Evolutionary conservation across 1,284 basidiomycete species (phyloP), one percentile per base, ranked within the genome.

Genomic region (Pseudomicrostroma phylloplanum): DNA sequence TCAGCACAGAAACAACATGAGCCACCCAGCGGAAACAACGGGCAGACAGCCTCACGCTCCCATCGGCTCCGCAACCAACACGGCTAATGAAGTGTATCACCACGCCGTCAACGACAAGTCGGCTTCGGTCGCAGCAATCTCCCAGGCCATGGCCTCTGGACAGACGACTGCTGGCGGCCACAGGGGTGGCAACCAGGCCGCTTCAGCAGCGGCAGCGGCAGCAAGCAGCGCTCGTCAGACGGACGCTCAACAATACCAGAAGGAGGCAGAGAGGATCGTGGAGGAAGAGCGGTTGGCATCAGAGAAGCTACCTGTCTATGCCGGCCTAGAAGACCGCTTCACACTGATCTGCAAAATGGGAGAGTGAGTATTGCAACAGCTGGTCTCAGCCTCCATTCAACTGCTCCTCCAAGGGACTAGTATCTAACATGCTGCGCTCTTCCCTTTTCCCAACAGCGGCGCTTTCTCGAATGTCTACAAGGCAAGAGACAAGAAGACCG

Each of bases 381-480:
- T n/a, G n/a, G n/a, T n/a, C n/a, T n/a, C n/a, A 12, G 1, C 19
- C 54, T 12, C 57, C 23, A 41, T 36, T 12, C 54, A 58, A 66
- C 9, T 69, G 46, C 25, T 42, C 54, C 48, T 60, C 11, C 65
- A 91, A 90, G 73, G n/a, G n/a, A n/a, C n/a, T 11, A 12, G 46
- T 23, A 39, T 2, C 21, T 40, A 21, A 48, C 12, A 4, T 36
- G 3, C 9, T 36, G 30, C 43, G 6, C 43, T 17, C 43, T 21
- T 48, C 21, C 43, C 41, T 26, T 15, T 6, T 41, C 53, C 40
- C 26, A 3, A 11, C 55, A 67, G 66, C 57, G 96, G 96, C 67
- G 96, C 96, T 43, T 98, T 99, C 80, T 97, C 94, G 12, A 92
- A 96, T 77, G 96, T 99, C 2, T 98, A 96, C 85, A 92, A 91